Base-by-base conservation (phyloP, 1,139 yeast species). In the Sugiyamaella japonica region DNA sequence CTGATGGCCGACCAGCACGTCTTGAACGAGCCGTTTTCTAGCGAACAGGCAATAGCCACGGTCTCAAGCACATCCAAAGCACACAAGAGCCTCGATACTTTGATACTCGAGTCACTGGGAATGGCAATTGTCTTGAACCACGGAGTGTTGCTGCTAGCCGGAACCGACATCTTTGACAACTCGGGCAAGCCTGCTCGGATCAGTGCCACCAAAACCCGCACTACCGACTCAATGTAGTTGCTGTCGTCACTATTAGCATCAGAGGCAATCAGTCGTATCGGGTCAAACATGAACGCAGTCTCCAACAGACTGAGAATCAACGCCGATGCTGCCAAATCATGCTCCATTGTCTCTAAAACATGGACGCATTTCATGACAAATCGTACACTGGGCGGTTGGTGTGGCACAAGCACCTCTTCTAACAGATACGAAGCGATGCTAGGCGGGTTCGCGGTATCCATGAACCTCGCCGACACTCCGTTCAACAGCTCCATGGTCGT, bases 31-130 rank as follows among this genome's bases (percentile, higher is more conserved):
- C 29, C 32, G 16, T 34, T 23, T 15, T 50, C 54, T 23, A 59
- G 46, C 62, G 66, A 29, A 63, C 59, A 15, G 64, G 63, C 55
- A 59, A 68, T 61, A 57, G 66, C 50, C 56, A 72, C 36, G 0
- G 71, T 63, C 59, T 85, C 89, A 28, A 85, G 62, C 1, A 81
- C 71, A 64, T 85, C 90, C 67, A 82, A 73, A 7, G 81, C 73
- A 62, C 77, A 78, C 0, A 80, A 63, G 3, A 83, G 69, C 1
- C 76, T 71, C 55, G 82, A 74, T 41, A 77, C 77, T 20, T 49
- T 50, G 32, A 37, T 15, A 6, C 48, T 48, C 25, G 53, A 42
- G 13, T 48, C 50, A 10, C 36, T 43, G 12, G 55, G 40, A 12
- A 58, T 36, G 9, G 37, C 70, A 71, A 6, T 38, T 9, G 46